Percentiles rank a stretch among this genome's conserved stretches.
Evolutionary conservation across 108 stramenopile species (phyloP).

Genomic region (Asterionellopsis glacialis): DNA sequence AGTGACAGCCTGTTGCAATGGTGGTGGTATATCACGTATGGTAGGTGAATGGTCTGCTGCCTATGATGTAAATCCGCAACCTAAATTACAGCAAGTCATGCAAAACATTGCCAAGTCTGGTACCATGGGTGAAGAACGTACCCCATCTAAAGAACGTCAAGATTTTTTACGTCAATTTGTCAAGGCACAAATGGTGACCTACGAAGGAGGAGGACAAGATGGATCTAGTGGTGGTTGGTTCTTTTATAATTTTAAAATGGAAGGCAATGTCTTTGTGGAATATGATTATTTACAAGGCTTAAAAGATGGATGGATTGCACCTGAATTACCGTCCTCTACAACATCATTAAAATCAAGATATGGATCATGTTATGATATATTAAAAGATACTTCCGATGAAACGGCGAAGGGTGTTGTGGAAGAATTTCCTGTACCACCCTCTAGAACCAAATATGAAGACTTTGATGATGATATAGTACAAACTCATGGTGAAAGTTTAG

Average conservation of each 20-base stretch:
- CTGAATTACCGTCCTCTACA: slow-evolving; percentile 11
- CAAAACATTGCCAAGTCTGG: slow-evolving; percentile 32
- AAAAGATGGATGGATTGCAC: slow-evolving; percentile 66
- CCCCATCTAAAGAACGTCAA: slow-evolving; percentile 27
- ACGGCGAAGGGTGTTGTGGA: slow-evolving; percentile 24
- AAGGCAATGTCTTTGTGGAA: slow-evolving; percentile 52
- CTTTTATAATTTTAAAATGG: slow-evolving; percentile 62
- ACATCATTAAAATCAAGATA: slow-evolving; percentile 19
- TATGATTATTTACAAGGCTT: slow-evolving; percentile 68
- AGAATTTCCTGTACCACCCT: slow-evolving; percentile 35
- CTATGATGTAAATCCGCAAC: slow-evolving; percentile 44
- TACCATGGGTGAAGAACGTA: slow-evolving; percentile 27
- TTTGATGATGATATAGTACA: slow-evolving; percentile 62
- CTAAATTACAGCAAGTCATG: slow-evolving; percentile 37
- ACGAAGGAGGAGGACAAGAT: slow-evolving; percentile 33
- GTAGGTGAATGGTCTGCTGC: slow-evolving; percentile 69
- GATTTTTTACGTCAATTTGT: slow-evolving; percentile 58
- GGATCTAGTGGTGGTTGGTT: slow-evolving; percentile 64
- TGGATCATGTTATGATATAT: slow-evolving; percentile 53
- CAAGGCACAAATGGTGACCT: slow-evolving; percentile 65
- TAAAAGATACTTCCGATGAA: slow-evolving; percentile 31
- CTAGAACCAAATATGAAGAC: neutral
- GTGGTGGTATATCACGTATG: slow-evolving; percentile 44
- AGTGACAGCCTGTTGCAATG: slow-evolving; percentile 34
- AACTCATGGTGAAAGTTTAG: slow-evolving; percentile 26